Evolutionary conservation across 2,329 filamentous ascomycete genomes (phyloP), one percentile per base, ranked within the genome.

Genomic region (Colletotrichum navitas): DNA sequence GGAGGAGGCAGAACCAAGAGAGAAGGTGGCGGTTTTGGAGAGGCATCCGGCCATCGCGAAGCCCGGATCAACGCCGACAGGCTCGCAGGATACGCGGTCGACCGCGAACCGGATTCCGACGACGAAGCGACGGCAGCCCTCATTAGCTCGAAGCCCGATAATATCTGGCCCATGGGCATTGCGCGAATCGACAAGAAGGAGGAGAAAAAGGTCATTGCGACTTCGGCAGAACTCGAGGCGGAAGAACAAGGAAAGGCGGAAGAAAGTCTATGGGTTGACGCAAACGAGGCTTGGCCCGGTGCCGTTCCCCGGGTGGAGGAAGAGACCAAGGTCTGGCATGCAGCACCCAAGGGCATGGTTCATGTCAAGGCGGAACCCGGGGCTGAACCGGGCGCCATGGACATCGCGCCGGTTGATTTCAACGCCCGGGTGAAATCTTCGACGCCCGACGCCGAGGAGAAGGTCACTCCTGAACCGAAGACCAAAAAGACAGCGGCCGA

Each of bases 221-320:
- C 87, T 0, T 85, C 86, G n/a, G 87, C 86, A 47, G 88, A 90
- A 74, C 81, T 89, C 16, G 86, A 89, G 74, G 87, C 86, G 0
- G 84, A 86, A 63, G 86, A 89, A 69, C 83, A 85, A 2, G 83
- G 81, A 0, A 83, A 81, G 54, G 82, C 84, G 52, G 84, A 85
- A 66, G 83, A 85, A 43, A 83, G 83, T 49, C 80, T 87, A 7
- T 87, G 83, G 77, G 81, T 86, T 10, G 81, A 85, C 34, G 69
- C 58, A 41, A 80, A 77, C 1, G 80, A 81, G 5, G 76, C 68
- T 69, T 76, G 58, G 77, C 75, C 75, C 60, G 78, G 74, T 59
- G 72, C 74, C 63, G 78, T 73, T 59, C 76, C 76, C 4, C 72
- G 70, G 5, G 70, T 68, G 5, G 79, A 80, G 39, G 78, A 81